Evolutionary conservation across 345 rosid genomes (phyloP).

Genomic region (Hirschfeldia incana): DNA sequence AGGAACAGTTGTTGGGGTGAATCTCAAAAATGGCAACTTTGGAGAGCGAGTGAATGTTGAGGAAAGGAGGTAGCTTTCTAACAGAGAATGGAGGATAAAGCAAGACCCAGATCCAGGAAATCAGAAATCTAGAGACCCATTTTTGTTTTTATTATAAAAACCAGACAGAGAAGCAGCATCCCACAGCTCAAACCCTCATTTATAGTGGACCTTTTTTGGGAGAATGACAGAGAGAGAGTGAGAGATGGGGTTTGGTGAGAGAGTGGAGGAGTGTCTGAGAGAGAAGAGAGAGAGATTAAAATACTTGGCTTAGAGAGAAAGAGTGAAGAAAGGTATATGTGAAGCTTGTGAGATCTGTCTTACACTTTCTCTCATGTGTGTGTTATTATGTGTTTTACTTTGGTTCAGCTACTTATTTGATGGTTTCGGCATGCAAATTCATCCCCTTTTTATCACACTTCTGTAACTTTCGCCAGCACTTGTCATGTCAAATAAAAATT

Average conservation of each 20-base stretch:
- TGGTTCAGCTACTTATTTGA: constrained; percentile 33
- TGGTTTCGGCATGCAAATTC: constrained; percentile 42
- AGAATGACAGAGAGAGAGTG: constrained; percentile 33
- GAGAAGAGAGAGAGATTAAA: constrained; percentile 26
- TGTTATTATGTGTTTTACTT: constrained; percentile 9
- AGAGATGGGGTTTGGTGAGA: constrained; percentile 30
- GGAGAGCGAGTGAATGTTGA: background rate
- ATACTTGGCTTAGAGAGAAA: constrained; percentile 28
- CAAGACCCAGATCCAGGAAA: constrained; percentile 55
- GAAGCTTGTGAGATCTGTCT: constrained; percentile 38
- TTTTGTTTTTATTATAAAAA: background rate
- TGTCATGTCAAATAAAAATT: constrained; percentile 30
- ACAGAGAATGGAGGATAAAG: constrained; percentile 15
- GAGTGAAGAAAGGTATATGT: constrained; percentile 49
- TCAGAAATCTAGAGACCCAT: constrained; percentile 42
- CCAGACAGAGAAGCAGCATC: constrained; percentile 37
- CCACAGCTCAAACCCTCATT: constrained; percentile 43
- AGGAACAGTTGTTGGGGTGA: too few species aligned
- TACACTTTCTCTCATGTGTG: constrained; percentile 37
- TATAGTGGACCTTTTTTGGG: constrained; percentile 36
- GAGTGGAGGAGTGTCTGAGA: constrained; percentile 30
- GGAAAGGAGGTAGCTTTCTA: constrained; percentile 34
- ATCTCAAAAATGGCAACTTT: background rate
- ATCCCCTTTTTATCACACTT: constrained; percentile 28
- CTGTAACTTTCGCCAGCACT: constrained; percentile 17